Evolutionary conservation across 768 basidiomycete genomes (phyloP), one percentile per base, ranked within the genome.

Genomic region (Amyloporia xantha): DNA sequence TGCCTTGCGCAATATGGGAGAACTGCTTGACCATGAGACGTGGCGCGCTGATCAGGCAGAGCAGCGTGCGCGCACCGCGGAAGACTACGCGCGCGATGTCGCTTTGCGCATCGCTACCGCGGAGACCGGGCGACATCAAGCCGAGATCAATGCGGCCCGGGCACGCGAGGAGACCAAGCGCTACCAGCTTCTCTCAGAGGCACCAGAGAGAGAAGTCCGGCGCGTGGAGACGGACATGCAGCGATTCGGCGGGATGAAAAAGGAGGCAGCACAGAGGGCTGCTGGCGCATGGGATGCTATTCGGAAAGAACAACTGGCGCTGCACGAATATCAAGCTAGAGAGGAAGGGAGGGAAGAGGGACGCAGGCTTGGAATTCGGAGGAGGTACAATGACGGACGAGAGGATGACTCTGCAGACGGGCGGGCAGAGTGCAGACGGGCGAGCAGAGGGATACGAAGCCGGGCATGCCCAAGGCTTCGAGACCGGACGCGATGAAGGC

Each of bases 11-110:
- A 65, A 62, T 40, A 72, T 80, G 4, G 71, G 72, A 17, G 77
- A 79, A 45, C 71, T 72, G 41, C 68, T 86, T 33, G 77, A 82
- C 57, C 66, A 71, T 41, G 81, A 82, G 66, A 75, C 71, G 46
- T 71, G 72, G 23, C 67, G 77, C 41, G 78, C 74, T n/a, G 75
- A 76, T 39, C 69, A 74, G 30, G 75, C 76, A 0, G 71, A 71
- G 28, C 54, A 66, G 35, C 73, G 79, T 36, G 80, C 77, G 38
- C 73, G 74, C 41, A 68, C 66, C 39, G 73, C 81, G 24, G 81
- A 82, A 62, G 57, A 62, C n/a, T 65, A 67, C 44, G 71, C 71
- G 44, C 71, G 62, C 40, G 75, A 78, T 28, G 57, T 71, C 15
- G 50, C 64, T 12, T 57, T 62, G 6, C 68, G 71, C 24, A 62